Base-by-base conservation (phyloP, 2,329 filamentous ascomycete genomes). In the Xylaria sp. region DNA sequence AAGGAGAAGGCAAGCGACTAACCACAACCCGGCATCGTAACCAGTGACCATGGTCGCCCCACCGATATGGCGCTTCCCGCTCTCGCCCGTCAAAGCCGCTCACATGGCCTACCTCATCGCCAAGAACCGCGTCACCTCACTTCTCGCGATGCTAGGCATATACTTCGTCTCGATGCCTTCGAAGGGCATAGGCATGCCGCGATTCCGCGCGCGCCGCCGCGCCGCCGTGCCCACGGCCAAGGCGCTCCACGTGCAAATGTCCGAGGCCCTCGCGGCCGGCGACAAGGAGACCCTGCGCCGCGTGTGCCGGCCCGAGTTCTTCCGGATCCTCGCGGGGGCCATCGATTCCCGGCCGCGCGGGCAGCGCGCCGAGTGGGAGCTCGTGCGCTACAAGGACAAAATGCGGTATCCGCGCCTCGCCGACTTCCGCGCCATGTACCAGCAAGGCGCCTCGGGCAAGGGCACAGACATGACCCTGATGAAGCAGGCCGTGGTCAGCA, bases 401-500 rank as follows among this genome's bases (percentile, higher is more conserved):
- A 69, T 75, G 59, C 69, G 76, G 25, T 79, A 79, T 65, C 82
- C 86, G 8, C 78, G 80, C 8, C 69, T 90, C 40, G 78, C 85
- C 43, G 85, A 84, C 61, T 83, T 88, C 76, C 82, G 84, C 69
- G 75, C 85, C 9, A 75, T 79, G 45, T 74, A 78, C 31, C 73
- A 86, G 51, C 80, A 84, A 8, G 4, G 11, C 2, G 0, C 19
- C 14, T 76, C 79, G 38, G 75, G 76, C 59, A 72, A 19, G 14
- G 23, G 74, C 58, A 72, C 15, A 11, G 23, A 74, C 7, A 67
- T 73, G 55, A 71, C 72, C 43, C 71, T 79, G 3, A 69, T 88
- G 57, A 82, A 85, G 69, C 84, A 87, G 77, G 86, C 82, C 25
- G 82, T 89, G n/a, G 86, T 91, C 49, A 79, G 79, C 60, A 84